These are phyloP conservation scores for Geranium incanum DNA, from an alignment of 441 rosid species.

Conservation along the genomic window DNA sequence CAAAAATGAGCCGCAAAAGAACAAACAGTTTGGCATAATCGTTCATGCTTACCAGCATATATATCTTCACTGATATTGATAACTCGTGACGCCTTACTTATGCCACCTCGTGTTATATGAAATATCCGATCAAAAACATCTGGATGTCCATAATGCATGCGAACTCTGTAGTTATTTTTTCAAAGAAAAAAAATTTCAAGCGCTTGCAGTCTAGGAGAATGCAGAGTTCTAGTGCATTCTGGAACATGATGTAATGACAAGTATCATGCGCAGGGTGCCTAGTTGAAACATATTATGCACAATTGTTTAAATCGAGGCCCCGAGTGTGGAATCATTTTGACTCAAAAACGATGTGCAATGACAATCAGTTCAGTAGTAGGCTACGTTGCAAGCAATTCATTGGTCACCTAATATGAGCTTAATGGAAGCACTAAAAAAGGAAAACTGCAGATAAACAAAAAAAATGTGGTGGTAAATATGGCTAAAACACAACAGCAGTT, in stretches of 20 bases:
- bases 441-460: neutral
- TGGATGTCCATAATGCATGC: constrained; percentile 99
- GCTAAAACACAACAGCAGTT: neutral
- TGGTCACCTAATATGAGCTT: neutral
- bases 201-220: neutral
- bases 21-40: neutral
- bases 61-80: constrained; percentile 99
- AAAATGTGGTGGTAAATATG: neutral
- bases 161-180: constrained; percentile 49
- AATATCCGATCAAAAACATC: constrained; percentile 97
- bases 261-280: neutral
- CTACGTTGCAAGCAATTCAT: neutral
- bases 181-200: neutral
- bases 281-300: neutral
- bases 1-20: neutral
- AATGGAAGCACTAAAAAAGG: neutral
- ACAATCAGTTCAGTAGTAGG: neutral
- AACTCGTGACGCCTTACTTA: constrained; percentile 99
- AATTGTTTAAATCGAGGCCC: neutral
- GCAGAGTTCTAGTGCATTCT: neutral
- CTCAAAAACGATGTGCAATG: neutral
- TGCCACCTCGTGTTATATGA: constrained; percentile 96
- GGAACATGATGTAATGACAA: neutral
- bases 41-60: constrained; percentile 52
- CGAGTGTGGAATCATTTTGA: neutral